Evolutionary conservation across 2,329 filamentous ascomycete species (phyloP).

Genomic region (Rosellinia necatrix): DNA sequence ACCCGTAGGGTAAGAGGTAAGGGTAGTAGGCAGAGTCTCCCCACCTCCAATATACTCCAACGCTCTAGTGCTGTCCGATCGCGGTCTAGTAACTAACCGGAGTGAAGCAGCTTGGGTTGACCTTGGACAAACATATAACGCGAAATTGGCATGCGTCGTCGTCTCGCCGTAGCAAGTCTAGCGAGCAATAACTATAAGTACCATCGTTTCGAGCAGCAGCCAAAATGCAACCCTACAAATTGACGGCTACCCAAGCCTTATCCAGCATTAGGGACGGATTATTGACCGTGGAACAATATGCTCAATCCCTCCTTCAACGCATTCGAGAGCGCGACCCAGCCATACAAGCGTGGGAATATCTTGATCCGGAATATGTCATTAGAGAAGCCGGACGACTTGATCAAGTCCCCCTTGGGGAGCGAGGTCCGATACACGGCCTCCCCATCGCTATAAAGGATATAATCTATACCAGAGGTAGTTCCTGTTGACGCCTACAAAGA

Average conservation of each 20-base stretch:
- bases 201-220: not conserved
- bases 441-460: conserved; percentile 61
- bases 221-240: conserved; percentile 40
- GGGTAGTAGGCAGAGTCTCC: too few species aligned
- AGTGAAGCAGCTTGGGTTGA: too few species aligned
- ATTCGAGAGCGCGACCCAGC: conserved; percentile 48
- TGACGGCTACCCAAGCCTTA: conserved; percentile 51
- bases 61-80: too few species aligned
- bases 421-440: conserved; percentile 58
- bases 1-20: too few species aligned
- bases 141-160: too few species aligned
- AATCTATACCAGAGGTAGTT: conserved; percentile 53
- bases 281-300: conserved; percentile 54
- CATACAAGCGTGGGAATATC: conserved; percentile 53
- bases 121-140: too few species aligned
- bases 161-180: too few species aligned
- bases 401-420: conserved; percentile 46
- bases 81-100: too few species aligned
- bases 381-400: conserved; percentile 54
- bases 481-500: not conserved
- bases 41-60: too few species aligned
- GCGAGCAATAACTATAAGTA: too few species aligned
- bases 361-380: conserved; percentile 50
- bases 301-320: conserved; percentile 48
- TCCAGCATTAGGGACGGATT: conserved; percentile 45